phyloP scores from a whole-genome alignment of 208 protist genomes.

The Kentomonas sorsogonicus region DNA sequence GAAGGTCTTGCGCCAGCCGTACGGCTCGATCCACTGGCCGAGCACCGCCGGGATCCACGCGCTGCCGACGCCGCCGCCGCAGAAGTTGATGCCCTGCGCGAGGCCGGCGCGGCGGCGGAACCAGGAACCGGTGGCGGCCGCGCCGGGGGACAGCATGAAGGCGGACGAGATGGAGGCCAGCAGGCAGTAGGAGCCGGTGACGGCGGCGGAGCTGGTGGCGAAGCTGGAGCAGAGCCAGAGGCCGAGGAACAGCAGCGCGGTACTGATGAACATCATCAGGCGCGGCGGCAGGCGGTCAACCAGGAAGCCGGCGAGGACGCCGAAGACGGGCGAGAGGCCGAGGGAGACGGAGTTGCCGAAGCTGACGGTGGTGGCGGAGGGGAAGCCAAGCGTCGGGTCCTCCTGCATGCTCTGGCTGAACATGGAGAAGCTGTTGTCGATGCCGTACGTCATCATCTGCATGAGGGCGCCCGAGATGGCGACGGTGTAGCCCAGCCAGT shows the following conservation, averaged over 20 bases:
- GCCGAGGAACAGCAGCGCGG: constrained; percentile 42
- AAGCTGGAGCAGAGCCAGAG: constrained; percentile 61
- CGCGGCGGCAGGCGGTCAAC: constrained; percentile 69
- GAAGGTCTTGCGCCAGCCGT: constrained; percentile 81
- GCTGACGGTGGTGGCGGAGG: constrained; percentile 56
- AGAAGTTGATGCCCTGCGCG: constrained; percentile 74
- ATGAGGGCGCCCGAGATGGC: constrained; percentile 69
- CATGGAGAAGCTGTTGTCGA: constrained; percentile 80
- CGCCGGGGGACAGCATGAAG: constrained; percentile 72
- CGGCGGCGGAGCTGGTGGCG: constrained; percentile 43
- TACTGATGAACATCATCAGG: constrained; percentile 60
- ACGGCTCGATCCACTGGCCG: constrained; percentile 52
- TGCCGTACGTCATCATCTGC: constrained; percentile 84
- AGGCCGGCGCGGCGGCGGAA: constrained; percentile 50
- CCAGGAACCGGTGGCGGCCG: constrained; percentile 68
- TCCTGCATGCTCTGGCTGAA: constrained; percentile 70
- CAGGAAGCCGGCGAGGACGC: constrained; percentile 63
- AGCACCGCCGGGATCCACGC: constrained; percentile 58
- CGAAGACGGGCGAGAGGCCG: constrained; percentile 68
- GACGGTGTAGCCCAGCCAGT: constrained; percentile 73
- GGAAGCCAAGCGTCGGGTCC: constrained; percentile 57
- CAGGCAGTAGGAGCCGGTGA: constrained; percentile 68
- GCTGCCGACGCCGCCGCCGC: constrained; percentile 69
- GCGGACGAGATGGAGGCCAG: constrained; percentile 70
- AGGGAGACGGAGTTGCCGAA: constrained; percentile 74